Evolutionary conservation across 257 asterid species (phyloP).

Genomic region (Leptodermis oblonga): DNA sequence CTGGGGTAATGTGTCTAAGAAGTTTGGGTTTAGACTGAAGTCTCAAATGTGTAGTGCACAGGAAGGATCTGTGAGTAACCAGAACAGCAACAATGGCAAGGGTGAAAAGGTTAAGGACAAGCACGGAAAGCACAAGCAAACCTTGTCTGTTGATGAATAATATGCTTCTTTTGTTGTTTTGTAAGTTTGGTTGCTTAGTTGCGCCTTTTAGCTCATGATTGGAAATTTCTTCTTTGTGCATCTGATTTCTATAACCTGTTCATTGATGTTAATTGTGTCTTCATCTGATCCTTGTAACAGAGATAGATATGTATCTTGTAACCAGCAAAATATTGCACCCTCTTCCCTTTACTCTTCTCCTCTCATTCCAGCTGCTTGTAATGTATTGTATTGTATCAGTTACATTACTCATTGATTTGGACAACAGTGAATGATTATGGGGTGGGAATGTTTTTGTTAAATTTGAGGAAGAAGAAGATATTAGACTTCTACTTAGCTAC

Average conservation of each 20-base stretch:
- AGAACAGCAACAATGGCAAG: slow-evolving; percentile 34
- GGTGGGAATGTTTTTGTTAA: no score
- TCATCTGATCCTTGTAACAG: neutral
- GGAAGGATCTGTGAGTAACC: slow-evolving; percentile 89
- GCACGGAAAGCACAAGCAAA: slow-evolving; percentile 53
- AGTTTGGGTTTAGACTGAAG: slow-evolving; percentile 69
- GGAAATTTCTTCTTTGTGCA: neutral
- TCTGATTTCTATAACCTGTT: slow-evolving; percentile 11
- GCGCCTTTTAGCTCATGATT: slow-evolving; percentile 7
- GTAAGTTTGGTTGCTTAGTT: neutral
- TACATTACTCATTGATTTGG: no score
- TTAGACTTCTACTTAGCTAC: no score
- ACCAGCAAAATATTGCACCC: no score
- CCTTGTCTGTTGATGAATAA: slow-evolving; percentile 33
- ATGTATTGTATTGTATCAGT: no score
- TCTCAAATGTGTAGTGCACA: slow-evolving; percentile 98
- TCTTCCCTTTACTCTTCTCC: no score
- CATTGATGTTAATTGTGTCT: neutral
- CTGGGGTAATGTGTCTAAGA: slow-evolving; percentile 78
- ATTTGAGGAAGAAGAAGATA: no score
- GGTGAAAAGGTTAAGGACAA: slow-evolving; percentile 50
- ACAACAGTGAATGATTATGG: no score
- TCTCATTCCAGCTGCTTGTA: no score
- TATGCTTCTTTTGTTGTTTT: slow-evolving; percentile 11
- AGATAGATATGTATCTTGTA: neutral